Percentiles rank a stretch among this genome's conserved stretches.
Conservation (phyloP, 192 early-diverging fungal genomes). For the Dissophora ornata region DNA sequence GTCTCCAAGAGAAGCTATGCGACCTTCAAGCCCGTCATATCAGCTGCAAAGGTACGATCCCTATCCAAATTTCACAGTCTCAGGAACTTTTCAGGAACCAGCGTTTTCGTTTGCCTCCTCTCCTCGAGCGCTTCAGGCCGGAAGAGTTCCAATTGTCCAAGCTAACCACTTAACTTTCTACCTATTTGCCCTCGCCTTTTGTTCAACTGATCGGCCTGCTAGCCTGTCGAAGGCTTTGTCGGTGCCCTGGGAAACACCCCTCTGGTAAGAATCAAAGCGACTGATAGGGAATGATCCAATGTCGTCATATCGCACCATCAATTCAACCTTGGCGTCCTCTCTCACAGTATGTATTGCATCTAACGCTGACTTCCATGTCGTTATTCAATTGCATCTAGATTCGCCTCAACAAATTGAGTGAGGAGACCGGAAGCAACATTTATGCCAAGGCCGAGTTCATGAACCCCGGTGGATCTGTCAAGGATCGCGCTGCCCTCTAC, state of each 20-base stretch:
- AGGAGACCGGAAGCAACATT: conserved; percentile 88
- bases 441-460: conserved; percentile 96
- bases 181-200: not conserved
- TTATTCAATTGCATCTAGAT: conserved; percentile 59
- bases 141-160: too few relatives aligned
- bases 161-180: not conserved
- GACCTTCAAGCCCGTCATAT: conserved; percentile 46
- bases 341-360: not conserved
- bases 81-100: not conserved
- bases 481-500: conserved; percentile 95
- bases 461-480: conserved; percentile 97
- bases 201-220: not conserved
- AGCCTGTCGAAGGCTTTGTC: conserved; percentile 77
- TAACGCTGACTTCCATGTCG: not conserved
- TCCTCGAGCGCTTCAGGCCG: too few relatives aligned
- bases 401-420: conserved; percentile 73
- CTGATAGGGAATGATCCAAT: not conserved
- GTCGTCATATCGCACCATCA: conserved; percentile 11
- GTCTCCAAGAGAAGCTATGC: conserved; percentile 25
- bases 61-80: not conserved
- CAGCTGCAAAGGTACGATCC: conserved; percentile 36
- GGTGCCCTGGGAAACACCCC: conserved; percentile 95
- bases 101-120: not conserved
- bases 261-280: conserved; percentile 68
- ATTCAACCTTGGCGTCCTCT: not conserved